These are phyloP conservation scores for Rhodosporidiobolus odoratus DNA, from an alignment of 768 basidiomycete species.

Conservation along the genomic window DNA sequence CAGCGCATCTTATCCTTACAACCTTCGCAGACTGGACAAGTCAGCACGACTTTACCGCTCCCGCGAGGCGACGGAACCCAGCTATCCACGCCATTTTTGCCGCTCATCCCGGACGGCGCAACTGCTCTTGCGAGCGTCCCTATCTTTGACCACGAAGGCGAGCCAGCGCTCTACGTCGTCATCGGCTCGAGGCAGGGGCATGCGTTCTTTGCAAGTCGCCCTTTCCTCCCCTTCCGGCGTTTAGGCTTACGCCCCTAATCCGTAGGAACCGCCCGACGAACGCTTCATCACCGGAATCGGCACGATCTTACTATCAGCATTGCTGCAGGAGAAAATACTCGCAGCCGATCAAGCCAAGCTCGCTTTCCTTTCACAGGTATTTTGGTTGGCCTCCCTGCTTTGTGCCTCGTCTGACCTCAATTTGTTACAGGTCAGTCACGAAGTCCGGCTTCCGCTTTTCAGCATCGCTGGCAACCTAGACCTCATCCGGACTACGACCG, in stretches of 20 bases:
- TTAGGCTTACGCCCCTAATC: neutral
- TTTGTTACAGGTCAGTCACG: too few species aligned
- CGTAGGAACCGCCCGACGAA: neutral
- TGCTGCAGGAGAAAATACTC: conserved; percentile 7
- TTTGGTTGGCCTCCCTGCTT: neutral
- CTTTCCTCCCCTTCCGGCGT: neutral
- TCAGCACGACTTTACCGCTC: neutral
- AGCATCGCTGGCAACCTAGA: neutral
- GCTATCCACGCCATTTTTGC: neutral
- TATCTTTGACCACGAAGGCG: conserved; percentile 15
- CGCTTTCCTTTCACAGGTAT: neutral
- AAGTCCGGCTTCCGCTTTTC: neutral
- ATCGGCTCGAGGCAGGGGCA: neutral
- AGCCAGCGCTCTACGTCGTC: neutral
- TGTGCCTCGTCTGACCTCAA: too few species aligned
- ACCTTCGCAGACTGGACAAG: neutral
- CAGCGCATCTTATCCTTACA: too few species aligned
- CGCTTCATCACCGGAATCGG: neutral
- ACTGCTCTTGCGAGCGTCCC: neutral
- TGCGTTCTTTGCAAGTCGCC: neutral
- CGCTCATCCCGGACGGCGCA: neutral
- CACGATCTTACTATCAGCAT: neutral
- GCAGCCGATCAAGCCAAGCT: conserved; percentile 4
- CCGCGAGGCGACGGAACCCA: neutral
- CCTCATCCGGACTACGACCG: neutral